Evolutionary conservation across 1,284 basidiomycete species (phyloP).

Genomic region (Baeospora myosura): DNA sequence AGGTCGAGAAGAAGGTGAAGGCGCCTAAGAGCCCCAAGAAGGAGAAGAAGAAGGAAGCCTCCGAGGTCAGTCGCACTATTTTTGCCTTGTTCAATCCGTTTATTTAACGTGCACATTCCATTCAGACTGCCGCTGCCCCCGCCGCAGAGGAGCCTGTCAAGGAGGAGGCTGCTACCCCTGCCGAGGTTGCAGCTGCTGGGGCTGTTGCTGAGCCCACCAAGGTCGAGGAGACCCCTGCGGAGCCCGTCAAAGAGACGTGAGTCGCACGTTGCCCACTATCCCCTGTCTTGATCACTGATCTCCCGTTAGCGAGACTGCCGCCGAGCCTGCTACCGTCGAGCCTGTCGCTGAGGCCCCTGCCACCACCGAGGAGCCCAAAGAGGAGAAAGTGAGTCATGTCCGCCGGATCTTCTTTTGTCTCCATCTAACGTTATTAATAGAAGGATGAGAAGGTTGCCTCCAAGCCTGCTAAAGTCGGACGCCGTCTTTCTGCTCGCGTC

Average conservation of each 20-base stretch:
- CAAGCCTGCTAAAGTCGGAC: slow-evolving; percentile 54
- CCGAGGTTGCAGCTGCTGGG: slow-evolving; percentile 25
- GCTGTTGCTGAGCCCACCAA: slow-evolving; percentile 27
- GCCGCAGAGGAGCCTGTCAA: slow-evolving; percentile 19
- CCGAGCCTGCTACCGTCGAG: slow-evolving; percentile 26
- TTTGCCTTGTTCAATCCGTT: slow-evolving; percentile 9
- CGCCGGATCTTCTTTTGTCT: neutral
- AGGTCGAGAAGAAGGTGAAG: slow-evolving; percentile 64
- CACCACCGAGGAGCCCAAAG: slow-evolving; percentile 46
- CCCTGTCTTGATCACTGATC: slow-evolving; percentile 5
- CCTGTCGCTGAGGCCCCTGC: slow-evolving; percentile 19
- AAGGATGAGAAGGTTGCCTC: slow-evolving; percentile 30
- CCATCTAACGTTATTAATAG: slow-evolving; percentile 20
- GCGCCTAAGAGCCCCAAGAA: slow-evolving; percentile 59
- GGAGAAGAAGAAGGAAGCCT: slow-evolving; percentile 62
- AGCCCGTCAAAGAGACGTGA: slow-evolving; percentile 54
- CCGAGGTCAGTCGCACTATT: slow-evolving; percentile 19
- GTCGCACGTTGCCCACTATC: slow-evolving; percentile 18
- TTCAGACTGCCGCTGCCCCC: slow-evolving; percentile 27
- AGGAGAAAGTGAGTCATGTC: slow-evolving; percentile 47
- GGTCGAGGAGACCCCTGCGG: slow-evolving; percentile 30
- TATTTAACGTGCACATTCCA: neutral
- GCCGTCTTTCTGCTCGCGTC: slow-evolving; percentile 72
- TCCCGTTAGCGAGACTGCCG: slow-evolving; percentile 25
- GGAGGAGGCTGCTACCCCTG: slow-evolving; percentile 16